Evolutionary conservation across 2,329 filamentous ascomycete genomes (phyloP), one percentile per base, ranked within the genome.

Genomic region (Alternaria dauci): DNA sequence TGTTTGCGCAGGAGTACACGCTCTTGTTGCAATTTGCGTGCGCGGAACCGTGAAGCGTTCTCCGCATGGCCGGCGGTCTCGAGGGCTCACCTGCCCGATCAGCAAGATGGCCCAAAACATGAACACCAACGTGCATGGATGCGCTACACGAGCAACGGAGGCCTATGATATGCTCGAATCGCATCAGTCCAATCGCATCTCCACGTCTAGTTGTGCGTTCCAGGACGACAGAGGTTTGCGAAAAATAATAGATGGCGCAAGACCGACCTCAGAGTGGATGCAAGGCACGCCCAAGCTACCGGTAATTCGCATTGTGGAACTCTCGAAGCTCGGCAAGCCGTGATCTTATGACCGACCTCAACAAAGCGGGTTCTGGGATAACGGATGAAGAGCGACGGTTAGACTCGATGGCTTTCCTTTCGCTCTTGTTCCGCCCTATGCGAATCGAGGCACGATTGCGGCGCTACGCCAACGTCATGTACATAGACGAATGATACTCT

Each of bases 401-500:
- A 38, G 36, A 30, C n/a, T 36, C 18, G 38, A 48, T 25, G 5
- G 20, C 41, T 47, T 23, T 30, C 28, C 48, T 23, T 42, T 30
- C 18, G n/a, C 23, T 30, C 23, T 32, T 16, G 26, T 48, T 30
- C 44, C 39, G 23, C 42, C 18, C 18, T 34, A 16, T 36, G 25
- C 46, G 42, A 57, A 32, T 26, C 32, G 28, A 43, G 39, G 26
- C 43, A 28, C 32, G 11, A 43, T 23, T 36, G 25, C 18, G 46
- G 34, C 32, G 46, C 36, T 25, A 41, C 8, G 9, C n/a, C 48
- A 53, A 48, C 38, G 36, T 42, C 20, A 38, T n/a, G 32, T 44
- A 54, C 25, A 50, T 62, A 60, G 47, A 16, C 16, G 20, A 52
- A 52, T 25, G 16, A 44, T 38, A 53, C n/a, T 25, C 41, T 25